Evolutionary conservation across 2,329 filamentous ascomycete species (phyloP), one percentile per base, ranked within the genome.

Genomic region (Uncinocarpus reesii): DNA sequence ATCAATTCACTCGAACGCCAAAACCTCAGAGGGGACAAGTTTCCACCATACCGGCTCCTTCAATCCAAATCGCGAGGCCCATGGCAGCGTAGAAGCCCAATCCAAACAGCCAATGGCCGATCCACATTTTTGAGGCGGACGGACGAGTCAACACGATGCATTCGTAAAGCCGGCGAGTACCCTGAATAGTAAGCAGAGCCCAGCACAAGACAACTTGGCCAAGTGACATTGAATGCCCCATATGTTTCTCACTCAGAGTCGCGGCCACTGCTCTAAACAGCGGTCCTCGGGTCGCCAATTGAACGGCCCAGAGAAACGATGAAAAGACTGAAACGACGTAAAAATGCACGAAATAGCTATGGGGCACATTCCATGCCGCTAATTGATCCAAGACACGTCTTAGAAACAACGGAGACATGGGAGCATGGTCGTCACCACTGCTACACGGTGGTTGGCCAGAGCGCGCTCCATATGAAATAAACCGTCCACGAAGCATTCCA

Each of bases 331-430:
- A 90, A 29, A 80, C 63, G 46, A 84, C 61, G 64, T 98, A 96
- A 68, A 95, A 96, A 57, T 92, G 84, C 36, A 75, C 76, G 65
- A 96, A 96, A 81, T 86, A 96, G 53, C 77, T 77, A 67, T 96
- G 92, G 18, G 90, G 88, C 29, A 95, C 83, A 61, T 78, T 77
- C 55, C 76, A 63, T 31, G 64, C 67, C 28, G 77, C 73, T 16
- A 77, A 58, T 49, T 61, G 62, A 57, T 80, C 77, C 51, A 80
- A 67, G 38, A 71, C 38, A 28, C 47, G 53, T 10, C 57, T 49
- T 48, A 56, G 23, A 13, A 35, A 6, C 8, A 28, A 31, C 13
- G n/a, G 11, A 44, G 29, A 26, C 7, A n/a, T 26, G 34, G 42
- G 13, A 10, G 11, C 34, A 20, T 35, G 26, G 35, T 47, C 43